Evolutionary conservation across 768 basidiomycete genomes (phyloP).

Genomic region (Hygrophorus pudorinus): DNA sequence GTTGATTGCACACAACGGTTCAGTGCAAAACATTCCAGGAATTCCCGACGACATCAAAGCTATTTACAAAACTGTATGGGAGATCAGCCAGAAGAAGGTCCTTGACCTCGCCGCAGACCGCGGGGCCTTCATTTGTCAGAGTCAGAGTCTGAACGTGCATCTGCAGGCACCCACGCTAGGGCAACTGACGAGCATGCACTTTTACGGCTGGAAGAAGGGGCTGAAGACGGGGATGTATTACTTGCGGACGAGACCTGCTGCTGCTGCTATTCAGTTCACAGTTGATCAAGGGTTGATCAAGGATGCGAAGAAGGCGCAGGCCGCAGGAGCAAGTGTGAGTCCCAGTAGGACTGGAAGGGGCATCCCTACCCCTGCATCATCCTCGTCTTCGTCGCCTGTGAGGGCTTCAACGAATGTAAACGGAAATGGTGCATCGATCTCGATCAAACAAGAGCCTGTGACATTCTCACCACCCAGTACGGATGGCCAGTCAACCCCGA

Average conservation of each 20-base stretch:
- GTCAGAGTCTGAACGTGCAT: constrained; percentile 91
- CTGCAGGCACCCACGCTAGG: constrained; percentile 81
- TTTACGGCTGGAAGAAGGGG: constrained; percentile 99
- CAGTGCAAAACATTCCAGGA: constrained; percentile 74
- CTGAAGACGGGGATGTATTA: constrained; percentile 99
- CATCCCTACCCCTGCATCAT: constrained; percentile 23
- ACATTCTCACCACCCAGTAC: constrained; percentile 9
- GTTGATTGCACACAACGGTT: constrained; percentile 95
- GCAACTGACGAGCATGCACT: constrained; percentile 94
- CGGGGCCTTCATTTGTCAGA: constrained; percentile 96
- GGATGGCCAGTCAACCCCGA: constrained; percentile 14
- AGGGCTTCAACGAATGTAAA: constrained; percentile 9
- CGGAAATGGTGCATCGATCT: background rate
- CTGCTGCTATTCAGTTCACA: constrained; percentile 96
- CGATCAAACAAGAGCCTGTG: background rate
- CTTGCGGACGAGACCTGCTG: constrained; percentile 87
- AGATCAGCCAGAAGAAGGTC: constrained; percentile 97
- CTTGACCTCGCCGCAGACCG: constrained; percentile 98
- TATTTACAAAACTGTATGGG: constrained; percentile 99
- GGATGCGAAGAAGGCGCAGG: constrained; percentile 41
- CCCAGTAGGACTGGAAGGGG: constrained; percentile 14
- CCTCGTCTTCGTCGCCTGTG: constrained; percentile 20
- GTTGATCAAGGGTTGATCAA: constrained; percentile 77
- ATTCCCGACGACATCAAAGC: constrained; percentile 91
- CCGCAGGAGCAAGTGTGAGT: constrained; percentile 17